phyloP scores from a whole-genome alignment of 202 grass and related monocot genomes.

The Elaeis oleifera region DNA sequence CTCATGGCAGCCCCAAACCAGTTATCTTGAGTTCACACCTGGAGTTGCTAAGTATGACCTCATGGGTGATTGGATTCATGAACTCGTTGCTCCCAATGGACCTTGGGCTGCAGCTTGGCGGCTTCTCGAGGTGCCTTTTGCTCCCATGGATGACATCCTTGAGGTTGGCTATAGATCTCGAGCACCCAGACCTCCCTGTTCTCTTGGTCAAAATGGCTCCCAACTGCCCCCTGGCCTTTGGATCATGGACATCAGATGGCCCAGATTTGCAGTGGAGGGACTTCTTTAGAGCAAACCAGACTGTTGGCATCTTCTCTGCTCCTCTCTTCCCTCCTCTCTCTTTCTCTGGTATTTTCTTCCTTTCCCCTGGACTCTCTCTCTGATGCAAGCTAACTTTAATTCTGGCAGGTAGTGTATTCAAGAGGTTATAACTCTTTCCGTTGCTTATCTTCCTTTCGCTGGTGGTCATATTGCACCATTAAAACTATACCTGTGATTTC shows the following conservation, averaged over 20 bases:
- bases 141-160: constrained; percentile 94
- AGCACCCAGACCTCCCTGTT: constrained; percentile 55
- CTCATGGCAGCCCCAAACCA: constrained; percentile 36
- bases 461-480: too few relatives aligned
- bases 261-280: constrained; percentile 80
- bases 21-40: constrained; percentile 88
- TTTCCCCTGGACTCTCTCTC: constrained; percentile 12
- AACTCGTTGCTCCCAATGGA: constrained; percentile 94
- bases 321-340: constrained; percentile 1
- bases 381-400: constrained; percentile 16
- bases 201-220: constrained; percentile 63
- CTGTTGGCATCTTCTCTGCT: constrained; percentile 45
- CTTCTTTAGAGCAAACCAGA: constrained; percentile 76
- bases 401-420: constrained; percentile 1
- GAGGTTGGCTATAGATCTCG: constrained; percentile 82
- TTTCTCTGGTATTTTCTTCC: constrained; percentile 11
- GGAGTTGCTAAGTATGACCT: constrained; percentile 81
- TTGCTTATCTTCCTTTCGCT: not conserved
- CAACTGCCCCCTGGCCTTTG: constrained; percentile 35
- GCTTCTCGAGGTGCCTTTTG: constrained; percentile 71
- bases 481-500: too few relatives aligned
- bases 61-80: constrained; percentile 81
- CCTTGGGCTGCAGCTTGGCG: constrained; percentile 73
- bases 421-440: not conserved
- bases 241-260: constrained; percentile 72